phyloP scores from a whole-genome alignment of 371 early-diverging fungal genomes.

The Mucor circinelloides region DNA sequence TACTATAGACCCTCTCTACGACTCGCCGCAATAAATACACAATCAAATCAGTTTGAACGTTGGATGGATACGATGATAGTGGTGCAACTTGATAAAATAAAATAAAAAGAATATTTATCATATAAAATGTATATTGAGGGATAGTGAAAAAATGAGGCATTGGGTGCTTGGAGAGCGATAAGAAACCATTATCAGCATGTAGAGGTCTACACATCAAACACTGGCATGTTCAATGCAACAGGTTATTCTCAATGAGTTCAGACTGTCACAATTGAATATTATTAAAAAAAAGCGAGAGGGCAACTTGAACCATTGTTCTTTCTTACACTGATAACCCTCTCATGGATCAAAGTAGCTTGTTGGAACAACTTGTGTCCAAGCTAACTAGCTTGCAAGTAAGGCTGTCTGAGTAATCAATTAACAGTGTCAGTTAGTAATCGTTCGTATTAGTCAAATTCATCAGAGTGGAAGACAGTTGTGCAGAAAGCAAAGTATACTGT shows the following conservation, averaged over 20 bases:
- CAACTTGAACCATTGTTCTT: neutral
- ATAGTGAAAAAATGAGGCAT: neutral
- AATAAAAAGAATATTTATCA: neutral
- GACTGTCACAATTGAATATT: neutral
- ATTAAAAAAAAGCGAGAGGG: neutral
- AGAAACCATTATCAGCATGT: neutral
- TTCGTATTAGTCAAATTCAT: neutral
- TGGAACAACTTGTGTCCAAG: constrained; percentile 2
- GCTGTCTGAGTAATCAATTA: neutral
- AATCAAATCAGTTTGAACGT: neutral
- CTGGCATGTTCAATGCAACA: neutral
- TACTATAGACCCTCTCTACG: neutral
- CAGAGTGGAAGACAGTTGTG: neutral
- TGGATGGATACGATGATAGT: neutral
- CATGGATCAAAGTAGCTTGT: neutral
- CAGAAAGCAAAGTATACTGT: constrained; percentile 16
- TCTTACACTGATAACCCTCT: neutral
- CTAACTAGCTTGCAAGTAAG: neutral
- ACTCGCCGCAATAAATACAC: neutral
- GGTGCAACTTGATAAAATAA: neutral
- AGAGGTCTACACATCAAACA: no score
- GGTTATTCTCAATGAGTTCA: neutral
- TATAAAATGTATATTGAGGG: neutral
- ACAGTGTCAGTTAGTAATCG: neutral
- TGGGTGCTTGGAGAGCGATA: neutral